Evolutionary conservation across 1,284 basidiomycete genomes (phyloP).

Genomic region (Fomitopsis pinicola): DNA sequence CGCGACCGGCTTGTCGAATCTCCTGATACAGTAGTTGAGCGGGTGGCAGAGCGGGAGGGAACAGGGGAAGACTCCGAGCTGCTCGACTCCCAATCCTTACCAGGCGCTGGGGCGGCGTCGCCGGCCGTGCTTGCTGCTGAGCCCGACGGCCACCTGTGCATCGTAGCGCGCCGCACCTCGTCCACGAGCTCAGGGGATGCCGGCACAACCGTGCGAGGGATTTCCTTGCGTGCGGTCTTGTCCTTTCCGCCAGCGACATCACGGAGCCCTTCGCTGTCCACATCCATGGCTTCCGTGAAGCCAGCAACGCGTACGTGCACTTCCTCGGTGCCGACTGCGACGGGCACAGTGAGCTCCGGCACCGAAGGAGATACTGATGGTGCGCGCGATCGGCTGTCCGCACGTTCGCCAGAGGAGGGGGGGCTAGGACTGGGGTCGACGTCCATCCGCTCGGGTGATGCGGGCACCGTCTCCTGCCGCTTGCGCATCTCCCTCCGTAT

Average conservation of each 20-base stretch:
- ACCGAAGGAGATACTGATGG: conserved; percentile 12
- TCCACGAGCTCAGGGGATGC: conserved; percentile 20
- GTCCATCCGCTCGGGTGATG: conserved; percentile 26
- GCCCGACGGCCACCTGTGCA: conserved; percentile 12
- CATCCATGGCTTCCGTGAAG: conserved; percentile 23
- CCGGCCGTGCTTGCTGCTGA: background rate
- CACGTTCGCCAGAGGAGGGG: conserved; percentile 13
- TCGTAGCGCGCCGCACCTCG: conserved; percentile 20
- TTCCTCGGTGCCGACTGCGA: conserved; percentile 33
- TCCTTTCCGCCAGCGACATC: background rate
- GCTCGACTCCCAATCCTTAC: conserved; percentile 12
- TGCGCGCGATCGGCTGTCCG: background rate
- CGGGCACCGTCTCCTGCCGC: conserved; percentile 19
- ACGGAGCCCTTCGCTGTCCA: conserved; percentile 14
- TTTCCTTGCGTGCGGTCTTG: background rate
- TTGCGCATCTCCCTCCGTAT: conserved; percentile 60
- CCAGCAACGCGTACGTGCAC: conserved; percentile 27
- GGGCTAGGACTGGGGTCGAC: conserved; percentile 22
- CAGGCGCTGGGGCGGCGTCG: background rate
- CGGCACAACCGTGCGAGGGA: conserved; percentile 12
- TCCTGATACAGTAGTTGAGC: conserved; percentile 1
- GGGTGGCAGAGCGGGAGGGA: conserved; percentile 1
- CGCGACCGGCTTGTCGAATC: conserved; percentile 1
- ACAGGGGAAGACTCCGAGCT: conserved; percentile 14
- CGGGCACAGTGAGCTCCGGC: conserved; percentile 16